Evolutionary conservation across 495 filamentous ascomycete species (phyloP).

Genomic region (Platismatia glauca): DNA sequence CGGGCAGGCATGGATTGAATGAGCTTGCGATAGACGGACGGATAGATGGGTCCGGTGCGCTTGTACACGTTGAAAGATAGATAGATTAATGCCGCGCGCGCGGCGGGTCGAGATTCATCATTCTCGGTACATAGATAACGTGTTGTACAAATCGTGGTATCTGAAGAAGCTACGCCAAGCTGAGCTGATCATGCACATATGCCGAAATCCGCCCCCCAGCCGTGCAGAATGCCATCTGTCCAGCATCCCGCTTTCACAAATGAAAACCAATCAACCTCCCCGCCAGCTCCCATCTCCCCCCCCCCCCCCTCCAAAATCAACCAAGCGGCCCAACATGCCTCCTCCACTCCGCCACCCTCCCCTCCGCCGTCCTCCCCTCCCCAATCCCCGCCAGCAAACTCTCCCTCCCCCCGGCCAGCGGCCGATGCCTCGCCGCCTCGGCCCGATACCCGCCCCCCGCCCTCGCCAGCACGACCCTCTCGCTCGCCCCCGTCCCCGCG

Average conservation of each 20-base stretch:
- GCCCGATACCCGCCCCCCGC: neutral
- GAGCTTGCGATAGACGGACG: too few relatives aligned
- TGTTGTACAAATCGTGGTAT: neutral
- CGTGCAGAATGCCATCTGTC: too few relatives aligned
- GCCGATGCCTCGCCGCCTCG: slow-evolving; percentile 13
- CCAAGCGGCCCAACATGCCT: slow-evolving; percentile 16
- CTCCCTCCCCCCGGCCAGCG: slow-evolving; percentile 5
- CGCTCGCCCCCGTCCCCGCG: neutral
- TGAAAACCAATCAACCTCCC: too few relatives aligned
- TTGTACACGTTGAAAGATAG: neutral
- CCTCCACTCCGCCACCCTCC: slow-evolving; percentile 25
- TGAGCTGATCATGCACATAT: neutral
- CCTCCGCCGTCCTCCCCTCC: slow-evolving; percentile 4
- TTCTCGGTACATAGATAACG: neutral
- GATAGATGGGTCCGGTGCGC: neutral
- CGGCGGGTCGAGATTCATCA: neutral
- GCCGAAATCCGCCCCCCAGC: too few relatives aligned
- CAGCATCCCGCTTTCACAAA: too few relatives aligned
- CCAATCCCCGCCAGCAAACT: slow-evolving; percentile 21
- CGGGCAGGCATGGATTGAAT: too few relatives aligned
- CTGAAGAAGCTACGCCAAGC: neutral
- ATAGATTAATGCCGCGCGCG: neutral
- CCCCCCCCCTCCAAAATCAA: neutral
- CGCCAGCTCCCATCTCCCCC: neutral
- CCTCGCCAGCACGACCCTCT: slow-evolving; percentile 10